Conservation (phyloP, 345 rosid genomes). For the Eutrema heterophyllum region DNA sequence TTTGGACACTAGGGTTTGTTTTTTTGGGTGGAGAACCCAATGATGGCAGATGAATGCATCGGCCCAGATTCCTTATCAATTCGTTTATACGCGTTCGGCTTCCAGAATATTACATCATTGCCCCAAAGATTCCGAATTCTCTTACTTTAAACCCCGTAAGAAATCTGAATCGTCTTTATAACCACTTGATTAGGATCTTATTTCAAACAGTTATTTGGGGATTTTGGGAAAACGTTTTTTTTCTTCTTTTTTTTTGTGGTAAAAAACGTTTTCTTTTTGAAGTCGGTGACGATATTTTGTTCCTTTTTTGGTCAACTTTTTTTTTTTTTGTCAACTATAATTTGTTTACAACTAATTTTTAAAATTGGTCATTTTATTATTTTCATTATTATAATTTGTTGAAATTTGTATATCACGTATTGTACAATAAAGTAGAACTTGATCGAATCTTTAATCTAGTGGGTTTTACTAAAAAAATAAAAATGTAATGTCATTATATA, state of each 20-base stretch:
- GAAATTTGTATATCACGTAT: too few relatives aligned
- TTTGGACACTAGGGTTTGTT: constrained; percentile 18
- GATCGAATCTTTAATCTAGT: too few relatives aligned
- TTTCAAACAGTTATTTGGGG: background rate
- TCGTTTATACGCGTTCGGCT: constrained; percentile 19
- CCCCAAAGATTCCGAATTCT: background rate
- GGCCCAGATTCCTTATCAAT: background rate
- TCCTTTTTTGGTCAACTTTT: too few relatives aligned
- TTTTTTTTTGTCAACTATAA: too few relatives aligned
- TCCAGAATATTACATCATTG: background rate
- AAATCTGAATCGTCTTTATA: background rate
- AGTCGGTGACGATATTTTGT: background rate
- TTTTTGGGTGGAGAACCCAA: background rate
- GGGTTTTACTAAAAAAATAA: too few relatives aligned
- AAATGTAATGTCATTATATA: too few relatives aligned
- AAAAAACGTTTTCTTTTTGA: background rate
- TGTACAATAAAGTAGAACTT: background rate
- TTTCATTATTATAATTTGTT: too few relatives aligned
- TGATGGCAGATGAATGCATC: background rate
- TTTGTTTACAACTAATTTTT: too few relatives aligned
- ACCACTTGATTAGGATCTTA: background rate
- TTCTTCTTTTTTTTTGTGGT: background rate
- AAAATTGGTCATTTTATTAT: too few relatives aligned
- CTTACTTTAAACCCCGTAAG: background rate
- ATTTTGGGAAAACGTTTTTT: too few relatives aligned